Conservation (phyloP, 345 rosid species). For the Pelargonium nanum region DNA sequence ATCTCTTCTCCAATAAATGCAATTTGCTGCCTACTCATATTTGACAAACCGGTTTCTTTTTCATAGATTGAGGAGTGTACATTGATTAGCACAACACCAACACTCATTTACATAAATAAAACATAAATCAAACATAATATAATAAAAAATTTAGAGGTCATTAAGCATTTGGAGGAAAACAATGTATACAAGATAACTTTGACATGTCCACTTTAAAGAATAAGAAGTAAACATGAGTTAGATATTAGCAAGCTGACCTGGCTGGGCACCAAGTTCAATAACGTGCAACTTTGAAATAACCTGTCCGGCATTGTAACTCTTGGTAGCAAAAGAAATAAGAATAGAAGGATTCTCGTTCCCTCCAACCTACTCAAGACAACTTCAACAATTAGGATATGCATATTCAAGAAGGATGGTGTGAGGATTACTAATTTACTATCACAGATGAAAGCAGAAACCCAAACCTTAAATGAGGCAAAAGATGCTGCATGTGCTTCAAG, state of each 20-base stretch:
- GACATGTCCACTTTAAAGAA: neutral
- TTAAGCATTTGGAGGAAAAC: neutral
- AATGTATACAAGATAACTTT: neutral
- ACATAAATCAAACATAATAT: neutral
- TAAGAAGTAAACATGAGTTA: neutral
- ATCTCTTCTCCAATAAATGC: neutral
- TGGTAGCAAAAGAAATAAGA: constrained; percentile 87
- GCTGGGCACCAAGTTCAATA: constrained; percentile 96
- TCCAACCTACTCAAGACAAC: constrained; percentile 43
- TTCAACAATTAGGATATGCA: neutral
- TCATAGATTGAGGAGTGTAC: neutral
- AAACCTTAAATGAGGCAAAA: constrained; percentile 66
- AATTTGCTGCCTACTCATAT: neutral
- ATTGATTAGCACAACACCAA: neutral
- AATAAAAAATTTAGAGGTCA: neutral
- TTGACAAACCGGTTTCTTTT: neutral
- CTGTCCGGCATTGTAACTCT: constrained; percentile 84
- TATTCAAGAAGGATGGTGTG: neutral
- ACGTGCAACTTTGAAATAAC: constrained; percentile 85
- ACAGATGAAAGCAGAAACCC: constrained; percentile 1
- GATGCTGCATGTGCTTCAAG: constrained; percentile 90
- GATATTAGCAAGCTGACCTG: constrained; percentile 34
- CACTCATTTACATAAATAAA: neutral
- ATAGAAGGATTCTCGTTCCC: constrained; percentile 93
- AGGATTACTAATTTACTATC: constrained; percentile 2